Conservation (phyloP, 371 early-diverging fungal species). For the Globomyces sp. region DNA sequence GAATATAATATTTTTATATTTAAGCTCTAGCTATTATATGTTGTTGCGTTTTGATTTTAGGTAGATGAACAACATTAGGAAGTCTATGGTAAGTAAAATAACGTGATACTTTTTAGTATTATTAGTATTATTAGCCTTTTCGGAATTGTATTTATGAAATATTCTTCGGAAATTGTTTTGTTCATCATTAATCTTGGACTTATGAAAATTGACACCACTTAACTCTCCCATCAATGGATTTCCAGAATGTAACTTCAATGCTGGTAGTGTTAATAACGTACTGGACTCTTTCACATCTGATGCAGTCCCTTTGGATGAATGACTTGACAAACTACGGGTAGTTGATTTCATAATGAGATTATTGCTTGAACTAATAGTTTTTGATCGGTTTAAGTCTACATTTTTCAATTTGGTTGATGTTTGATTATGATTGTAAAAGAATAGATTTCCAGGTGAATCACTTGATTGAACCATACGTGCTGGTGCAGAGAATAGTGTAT, state of each 20-base stretch:
- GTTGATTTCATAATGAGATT: background rate
- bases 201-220: background rate
- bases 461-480: background rate
- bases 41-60: background rate
- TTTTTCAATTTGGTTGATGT: background rate
- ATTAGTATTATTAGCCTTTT: background rate
- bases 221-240: background rate
- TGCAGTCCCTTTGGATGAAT: background rate
- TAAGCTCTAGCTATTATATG: background rate
- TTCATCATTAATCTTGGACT: background rate
- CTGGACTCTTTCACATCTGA: background rate
- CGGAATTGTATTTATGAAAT: background rate
- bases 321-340: background rate
- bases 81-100: background rate
- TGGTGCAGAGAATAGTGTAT: background rate
- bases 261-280: background rate
- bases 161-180: background rate
- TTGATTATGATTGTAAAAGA: background rate
- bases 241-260: conserved; percentile 4
- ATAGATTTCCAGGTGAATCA: background rate
- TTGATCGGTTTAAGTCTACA: background rate
- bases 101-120: background rate
- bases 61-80: conserved; percentile 2
- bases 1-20: background rate
- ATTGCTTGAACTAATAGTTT: no score